A percentile compares a stretch with the other conserved stretches of the same genome.
phyloP scores from a whole-genome alignment of 768 basidiomycete genomes.

The Boletus subcaerulescens region DNA sequence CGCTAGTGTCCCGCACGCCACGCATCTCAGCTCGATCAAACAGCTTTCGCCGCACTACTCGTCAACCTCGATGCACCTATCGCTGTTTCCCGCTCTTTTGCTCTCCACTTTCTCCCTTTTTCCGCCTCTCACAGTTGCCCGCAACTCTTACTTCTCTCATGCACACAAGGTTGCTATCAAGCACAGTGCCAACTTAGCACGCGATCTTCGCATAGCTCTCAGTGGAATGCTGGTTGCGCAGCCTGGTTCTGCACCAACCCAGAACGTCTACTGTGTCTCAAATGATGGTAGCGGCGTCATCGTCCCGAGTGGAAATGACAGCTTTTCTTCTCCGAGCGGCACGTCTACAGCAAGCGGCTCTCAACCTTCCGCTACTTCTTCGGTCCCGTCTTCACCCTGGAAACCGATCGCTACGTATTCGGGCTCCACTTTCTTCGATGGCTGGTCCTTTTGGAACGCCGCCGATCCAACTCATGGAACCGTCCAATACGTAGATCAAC shows the following conservation, averaged over 20 bases:
- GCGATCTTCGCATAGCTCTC: constrained; percentile 68
- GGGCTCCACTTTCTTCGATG: constrained; percentile 76
- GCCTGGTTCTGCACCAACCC: constrained; percentile 27
- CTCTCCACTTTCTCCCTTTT: constrained; percentile 30
- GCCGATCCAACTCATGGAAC: constrained; percentile 76
- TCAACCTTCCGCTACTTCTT: constrained; percentile 14
- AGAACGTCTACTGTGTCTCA: constrained; percentile 37
- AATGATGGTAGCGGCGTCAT: constrained; percentile 17
- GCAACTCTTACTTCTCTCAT: constrained; percentile 36
- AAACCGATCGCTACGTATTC: constrained; percentile 55
- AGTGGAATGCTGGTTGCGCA: constrained; percentile 49
- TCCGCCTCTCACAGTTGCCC: constrained; percentile 21
- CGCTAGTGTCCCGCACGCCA: background rate
- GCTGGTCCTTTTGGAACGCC: constrained; percentile 69
- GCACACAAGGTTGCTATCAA: constrained; percentile 54
- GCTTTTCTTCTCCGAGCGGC: constrained; percentile 23
- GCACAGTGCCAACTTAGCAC: constrained; percentile 60
- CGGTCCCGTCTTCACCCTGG: constrained; percentile 50
- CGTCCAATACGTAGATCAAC: constrained; percentile 65
- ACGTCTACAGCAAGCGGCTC: constrained; percentile 23
- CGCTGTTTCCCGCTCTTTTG: constrained; percentile 30
- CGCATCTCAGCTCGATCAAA: background rate
- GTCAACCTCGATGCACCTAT: constrained; percentile 23
- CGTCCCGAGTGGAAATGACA: constrained; percentile 16
- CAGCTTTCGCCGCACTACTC: background rate